Base-by-base conservation (phyloP, 2,329 filamentous ascomycete genomes). In the Fusarium bulbicola region DNA sequence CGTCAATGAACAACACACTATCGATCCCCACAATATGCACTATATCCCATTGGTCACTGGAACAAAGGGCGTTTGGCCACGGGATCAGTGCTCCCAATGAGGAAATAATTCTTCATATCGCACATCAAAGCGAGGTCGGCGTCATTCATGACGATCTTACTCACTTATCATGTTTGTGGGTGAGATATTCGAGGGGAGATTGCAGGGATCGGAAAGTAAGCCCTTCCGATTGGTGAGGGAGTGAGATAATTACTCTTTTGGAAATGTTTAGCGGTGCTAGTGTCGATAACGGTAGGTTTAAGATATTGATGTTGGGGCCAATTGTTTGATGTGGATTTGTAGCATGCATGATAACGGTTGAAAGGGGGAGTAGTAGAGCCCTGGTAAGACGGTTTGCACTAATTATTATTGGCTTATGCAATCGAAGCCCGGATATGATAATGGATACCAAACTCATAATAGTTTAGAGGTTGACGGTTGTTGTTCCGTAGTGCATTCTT, bases 51-150 rank as follows among this genome's bases (percentile, higher is more conserved):
- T 42, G 37, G 37, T 13, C 39, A 26, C 6, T 15, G 4, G 14
- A 43, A n/a, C 39, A 46, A 32, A 52, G 32, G 32, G 42, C 59
- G 59, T 65, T 45, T 42, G 65, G 28, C 59, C 65, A 70, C 59
- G 65, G 57, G 58, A 24, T 36, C 62, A 39, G 4, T 7, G 43
- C 2, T 30, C 63, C 67, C 47, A 34, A 59, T 69, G 24, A 26
- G 67, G 67, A 52, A 70, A 60, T 42, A 40, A 63, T 39, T 65
- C 49, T 52, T 45, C 67, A 70, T 57, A 43, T 50, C 66, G 39
- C 62, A 69, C 67, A 70, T 70, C 37, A 57, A 36, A 45, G 49
- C 67, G 66, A 53, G 57, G 58, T 70, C 66, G 62, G 62, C 46
- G 59, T 50, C 32, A 40, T 32, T 39, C 42, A 46, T 54, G 26